phyloP scores from a whole-genome alignment of 768 basidiomycete genomes.

The Calocera cornea region DNA sequence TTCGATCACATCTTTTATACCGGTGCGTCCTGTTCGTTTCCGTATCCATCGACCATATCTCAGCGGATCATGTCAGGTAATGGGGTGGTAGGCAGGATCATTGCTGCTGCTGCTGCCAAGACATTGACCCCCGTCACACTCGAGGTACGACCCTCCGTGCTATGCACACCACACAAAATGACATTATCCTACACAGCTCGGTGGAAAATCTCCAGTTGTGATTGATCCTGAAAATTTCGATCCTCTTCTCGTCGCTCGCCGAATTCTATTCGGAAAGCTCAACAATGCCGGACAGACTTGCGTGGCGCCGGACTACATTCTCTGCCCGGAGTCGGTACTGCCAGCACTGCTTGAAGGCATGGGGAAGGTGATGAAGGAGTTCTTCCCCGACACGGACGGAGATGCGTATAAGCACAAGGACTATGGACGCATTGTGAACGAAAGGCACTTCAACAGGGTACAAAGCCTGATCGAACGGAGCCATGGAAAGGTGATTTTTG shows the following conservation, averaged over 20 bases:
- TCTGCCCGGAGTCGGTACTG: constrained; percentile 32
- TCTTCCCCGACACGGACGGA: constrained; percentile 41
- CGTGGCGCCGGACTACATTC: constrained; percentile 30
- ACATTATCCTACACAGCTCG: constrained; percentile 4
- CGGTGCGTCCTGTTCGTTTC: neutral
- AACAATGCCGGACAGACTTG: constrained; percentile 21
- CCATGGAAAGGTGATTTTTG: constrained; percentile 42
- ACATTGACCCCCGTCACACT: constrained; percentile 43
- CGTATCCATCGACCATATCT: too few relatives aligned
- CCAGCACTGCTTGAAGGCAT: constrained; percentile 36
- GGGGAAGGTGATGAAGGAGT: constrained; percentile 27
- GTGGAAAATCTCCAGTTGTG: constrained; percentile 19
- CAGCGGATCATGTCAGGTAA: constrained; percentile 25
- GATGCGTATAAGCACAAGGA: constrained; percentile 27
- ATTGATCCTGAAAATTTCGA: constrained; percentile 23
- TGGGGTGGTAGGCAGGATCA: constrained; percentile 34
- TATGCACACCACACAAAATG: neutral
- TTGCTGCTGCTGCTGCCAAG: constrained; percentile 40
- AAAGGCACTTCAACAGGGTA: constrained; percentile 42
- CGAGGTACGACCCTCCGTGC: constrained; percentile 27
- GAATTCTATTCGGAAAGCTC: constrained; percentile 21
- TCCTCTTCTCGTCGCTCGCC: constrained; percentile 16
- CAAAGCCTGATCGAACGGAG: constrained; percentile 39
- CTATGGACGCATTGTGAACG: constrained; percentile 41
- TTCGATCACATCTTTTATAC: neutral